Evolutionary conservation across 139 green algal species (phyloP), one percentile per base, ranked within the genome.

Genomic region (Coccomyxa sp.): DNA sequence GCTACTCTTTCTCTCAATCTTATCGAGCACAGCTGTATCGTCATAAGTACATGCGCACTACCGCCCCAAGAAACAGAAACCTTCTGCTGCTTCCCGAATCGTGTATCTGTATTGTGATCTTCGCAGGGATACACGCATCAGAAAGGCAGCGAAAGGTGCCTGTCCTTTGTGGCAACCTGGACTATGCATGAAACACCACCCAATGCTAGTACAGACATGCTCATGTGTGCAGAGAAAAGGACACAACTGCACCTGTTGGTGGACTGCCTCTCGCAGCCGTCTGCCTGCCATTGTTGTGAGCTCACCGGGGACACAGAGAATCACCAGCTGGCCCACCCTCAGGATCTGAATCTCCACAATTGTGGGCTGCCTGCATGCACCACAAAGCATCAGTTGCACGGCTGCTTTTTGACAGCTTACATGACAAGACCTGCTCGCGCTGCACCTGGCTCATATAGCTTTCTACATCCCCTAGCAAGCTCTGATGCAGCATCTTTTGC

Each of bases 261-360:
- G 14, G 10, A 96, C 79, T 9, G 92, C 88, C 4, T 73, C 55
- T 2, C 82, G 77, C 33, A 95, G 83, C 10, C 92, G 81, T 29
- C 93, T 85, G 16, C 93, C 91, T 14, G 93, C 81, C 92, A 97
- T 97, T 75, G 93, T 97, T 44, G 88, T 95, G 69, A 95, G 87
- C 78, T 97, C 93, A 9, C 86, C 90, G 8, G 91, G 91, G 41
- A 95, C 81, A 40, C 79, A 83, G 34, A 93, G 74, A 8, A 95
- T 81, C 6, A 91, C 81, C 34, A 92, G 70, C 77, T 84, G 81
- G 27, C 88, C 86, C 33, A 86, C 78, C 4, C 82, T 78, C 75
- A 92, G 79, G 27, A 92, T 86, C 74, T 84, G 76, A 40, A 92
- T 85, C 70, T 91, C 86, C 55, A 89, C 82, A 69, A 92, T 90